Conservation (phyloP, 1,284 basidiomycete genomes). For the Naganishia sp. region DNA sequence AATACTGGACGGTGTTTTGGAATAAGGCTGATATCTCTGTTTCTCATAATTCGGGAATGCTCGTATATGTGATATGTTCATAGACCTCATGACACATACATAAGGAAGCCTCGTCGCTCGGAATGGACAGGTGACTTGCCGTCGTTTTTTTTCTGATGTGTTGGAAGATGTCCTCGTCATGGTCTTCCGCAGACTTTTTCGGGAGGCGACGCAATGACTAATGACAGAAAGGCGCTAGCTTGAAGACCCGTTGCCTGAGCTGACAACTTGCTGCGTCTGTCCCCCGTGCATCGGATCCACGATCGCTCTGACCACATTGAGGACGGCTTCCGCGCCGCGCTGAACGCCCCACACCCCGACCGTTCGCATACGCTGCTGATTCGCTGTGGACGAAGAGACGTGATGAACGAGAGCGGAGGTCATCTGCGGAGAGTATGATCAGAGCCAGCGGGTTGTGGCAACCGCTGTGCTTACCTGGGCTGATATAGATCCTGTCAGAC, state of each 20-base stretch:
- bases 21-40: too few species aligned
- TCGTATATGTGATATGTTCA: too few species aligned
- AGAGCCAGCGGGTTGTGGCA: not conserved
- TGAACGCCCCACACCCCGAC: constrained; percentile 81
- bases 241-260: not conserved
- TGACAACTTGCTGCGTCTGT: constrained; percentile 14
- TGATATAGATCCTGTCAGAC: constrained; percentile 43
- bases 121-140: too few species aligned
- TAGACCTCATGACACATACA: too few species aligned
- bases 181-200: too few species aligned
- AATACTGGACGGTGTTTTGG: too few species aligned
- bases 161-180: too few species aligned
- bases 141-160: too few species aligned
- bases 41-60: too few species aligned
- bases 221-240: too few species aligned
- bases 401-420: constrained; percentile 91
- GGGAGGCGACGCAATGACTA: too few species aligned
- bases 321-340: constrained; percentile 67
- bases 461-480: constrained; percentile 45
- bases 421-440: constrained; percentile 56
- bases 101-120: too few species aligned
- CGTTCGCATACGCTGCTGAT: constrained; percentile 80
- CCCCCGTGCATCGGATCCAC: constrained; percentile 54
- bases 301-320: constrained; percentile 63
- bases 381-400: constrained; percentile 75